Conservation (phyloP, 2,329 filamentous ascomycete genomes). For the Claviceps digitariae region DNA sequence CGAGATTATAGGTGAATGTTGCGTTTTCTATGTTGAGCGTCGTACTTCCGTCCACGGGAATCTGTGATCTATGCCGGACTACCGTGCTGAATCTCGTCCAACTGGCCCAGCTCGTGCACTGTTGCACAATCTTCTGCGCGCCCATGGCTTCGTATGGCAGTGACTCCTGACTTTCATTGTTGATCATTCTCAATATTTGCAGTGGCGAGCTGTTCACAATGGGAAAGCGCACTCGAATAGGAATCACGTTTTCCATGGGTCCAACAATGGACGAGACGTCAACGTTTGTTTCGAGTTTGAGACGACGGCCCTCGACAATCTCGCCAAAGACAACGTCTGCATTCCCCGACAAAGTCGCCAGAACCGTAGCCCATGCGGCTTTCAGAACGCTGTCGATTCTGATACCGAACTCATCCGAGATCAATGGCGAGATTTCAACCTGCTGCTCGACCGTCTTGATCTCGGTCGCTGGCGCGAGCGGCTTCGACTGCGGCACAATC, state of each 20-base stretch:
- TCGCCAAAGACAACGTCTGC: conserved; percentile 45
- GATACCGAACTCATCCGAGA: conserved; percentile 28
- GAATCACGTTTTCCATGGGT: conserved; percentile 32
- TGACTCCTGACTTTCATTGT: conserved; percentile 33
- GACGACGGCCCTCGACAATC: conserved; percentile 33
- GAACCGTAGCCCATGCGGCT: conserved; percentile 42
- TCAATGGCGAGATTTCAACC: conserved; percentile 23
- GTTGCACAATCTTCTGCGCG: conserved; percentile 35
- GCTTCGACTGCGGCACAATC: conserved; percentile 28
- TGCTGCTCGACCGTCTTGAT: conserved; percentile 27
- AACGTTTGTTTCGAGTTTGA: conserved; percentile 30
- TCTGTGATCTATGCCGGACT: conserved; percentile 31
- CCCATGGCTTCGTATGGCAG: conserved; percentile 38
- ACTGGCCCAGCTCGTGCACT: conserved; percentile 39
- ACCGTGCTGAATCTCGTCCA: conserved; percentile 42
- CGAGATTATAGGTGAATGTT: conserved; percentile 29
- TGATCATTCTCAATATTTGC: conserved; percentile 34
- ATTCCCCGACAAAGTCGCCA: conserved; percentile 34
- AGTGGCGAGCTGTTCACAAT: conserved; percentile 30
- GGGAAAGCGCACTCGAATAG: conserved; percentile 34
- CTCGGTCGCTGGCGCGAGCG: conserved; percentile 23
- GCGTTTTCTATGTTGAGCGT: conserved; percentile 32
- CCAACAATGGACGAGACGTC: conserved; percentile 41
- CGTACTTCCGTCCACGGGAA: conserved; percentile 20
- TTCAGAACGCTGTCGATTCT: conserved; percentile 40